Evolutionary conservation across 306 rosid genomes (phyloP).

Genomic region (Cicer bijugum): DNA sequence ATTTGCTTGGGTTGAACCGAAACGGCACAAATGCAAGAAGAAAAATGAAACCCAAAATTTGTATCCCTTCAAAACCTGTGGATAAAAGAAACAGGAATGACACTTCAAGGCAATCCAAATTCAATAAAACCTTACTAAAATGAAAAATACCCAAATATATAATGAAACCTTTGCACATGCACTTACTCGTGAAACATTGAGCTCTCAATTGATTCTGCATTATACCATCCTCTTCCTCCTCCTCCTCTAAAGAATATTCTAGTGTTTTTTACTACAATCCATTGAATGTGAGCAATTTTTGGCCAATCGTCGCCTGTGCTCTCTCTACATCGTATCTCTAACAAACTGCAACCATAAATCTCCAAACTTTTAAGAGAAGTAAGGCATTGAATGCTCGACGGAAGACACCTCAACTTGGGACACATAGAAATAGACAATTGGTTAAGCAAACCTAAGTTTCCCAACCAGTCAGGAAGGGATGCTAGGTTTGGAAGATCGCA

Average conservation of each 20-base stretch:
- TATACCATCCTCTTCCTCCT: too few species aligned
- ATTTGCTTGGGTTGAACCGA: too few species aligned
- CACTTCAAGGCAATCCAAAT: too few species aligned
- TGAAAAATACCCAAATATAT: too few species aligned
- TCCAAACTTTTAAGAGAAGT: not conserved
- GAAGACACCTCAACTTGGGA: conserved; percentile 17
- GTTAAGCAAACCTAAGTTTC: not conserved
- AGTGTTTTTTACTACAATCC: not conserved
- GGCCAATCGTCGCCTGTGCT: conserved; percentile 15
- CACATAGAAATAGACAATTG: rapidly evolving
- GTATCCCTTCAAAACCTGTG: too few species aligned
- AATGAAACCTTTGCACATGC: too few species aligned
- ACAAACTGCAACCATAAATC: not conserved
- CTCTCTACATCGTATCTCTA: not conserved
- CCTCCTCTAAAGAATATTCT: not conserved
- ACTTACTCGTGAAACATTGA: too few species aligned
- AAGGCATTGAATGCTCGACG: conserved; percentile 1
- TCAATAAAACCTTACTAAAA: too few species aligned
- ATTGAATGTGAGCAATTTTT: conserved; percentile 17
- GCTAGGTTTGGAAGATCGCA: not conserved
- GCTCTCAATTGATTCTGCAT: too few species aligned
- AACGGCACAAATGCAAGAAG: too few species aligned
- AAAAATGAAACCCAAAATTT: too few species aligned
- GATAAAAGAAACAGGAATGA: too few species aligned
- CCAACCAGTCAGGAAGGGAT: not conserved